These are phyloP conservation scores for Elaeis guineensis DNA, from an alignment of 176 grass and related monocot genomes.

Conservation along the genomic window DNA sequence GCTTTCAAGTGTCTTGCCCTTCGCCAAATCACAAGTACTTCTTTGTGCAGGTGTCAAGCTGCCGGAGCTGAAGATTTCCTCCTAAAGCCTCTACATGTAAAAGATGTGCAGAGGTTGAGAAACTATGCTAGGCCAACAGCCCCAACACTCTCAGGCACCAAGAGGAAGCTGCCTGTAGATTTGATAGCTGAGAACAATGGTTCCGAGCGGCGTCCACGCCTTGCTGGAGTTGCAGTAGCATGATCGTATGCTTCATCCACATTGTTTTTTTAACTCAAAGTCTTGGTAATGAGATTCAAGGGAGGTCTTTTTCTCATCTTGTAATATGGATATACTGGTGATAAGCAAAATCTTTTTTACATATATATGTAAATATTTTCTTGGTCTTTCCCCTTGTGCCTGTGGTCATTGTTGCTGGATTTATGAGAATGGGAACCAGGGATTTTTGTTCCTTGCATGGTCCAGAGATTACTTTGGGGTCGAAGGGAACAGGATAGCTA, in stretches of 20 bases:
- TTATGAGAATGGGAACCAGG: too few species aligned
- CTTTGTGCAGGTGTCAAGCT: constrained; percentile 24
- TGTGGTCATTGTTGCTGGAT: too few species aligned
- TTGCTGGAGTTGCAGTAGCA: constrained; percentile 63
- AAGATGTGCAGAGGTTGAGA: constrained; percentile 65
- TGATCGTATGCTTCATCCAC: constrained; percentile 1
- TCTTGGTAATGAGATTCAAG: too few species aligned
- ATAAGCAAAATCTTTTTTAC: too few species aligned
- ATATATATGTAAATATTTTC: too few species aligned
- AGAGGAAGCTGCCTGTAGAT: constrained; percentile 19
- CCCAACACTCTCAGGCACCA: constrained; percentile 10
- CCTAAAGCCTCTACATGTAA: constrained; percentile 71
- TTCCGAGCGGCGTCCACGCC: constrained; percentile 25
- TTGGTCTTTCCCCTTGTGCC: too few species aligned
- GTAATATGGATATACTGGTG: too few species aligned
- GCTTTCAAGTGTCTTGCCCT: too few species aligned
- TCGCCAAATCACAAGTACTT: neutral
- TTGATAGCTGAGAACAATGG: constrained; percentile 20
- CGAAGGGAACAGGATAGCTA: too few species aligned
- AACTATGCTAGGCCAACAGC: constrained; percentile 37
- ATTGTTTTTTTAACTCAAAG: neutral
- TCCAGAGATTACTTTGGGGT: too few species aligned
- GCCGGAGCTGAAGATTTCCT: constrained; percentile 83
- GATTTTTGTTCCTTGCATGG: too few species aligned
- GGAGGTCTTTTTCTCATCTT: too few species aligned